Base-by-base conservation (phyloP, 495 filamentous ascomycete genomes). In the Clohesyomyces aquaticus region DNA sequence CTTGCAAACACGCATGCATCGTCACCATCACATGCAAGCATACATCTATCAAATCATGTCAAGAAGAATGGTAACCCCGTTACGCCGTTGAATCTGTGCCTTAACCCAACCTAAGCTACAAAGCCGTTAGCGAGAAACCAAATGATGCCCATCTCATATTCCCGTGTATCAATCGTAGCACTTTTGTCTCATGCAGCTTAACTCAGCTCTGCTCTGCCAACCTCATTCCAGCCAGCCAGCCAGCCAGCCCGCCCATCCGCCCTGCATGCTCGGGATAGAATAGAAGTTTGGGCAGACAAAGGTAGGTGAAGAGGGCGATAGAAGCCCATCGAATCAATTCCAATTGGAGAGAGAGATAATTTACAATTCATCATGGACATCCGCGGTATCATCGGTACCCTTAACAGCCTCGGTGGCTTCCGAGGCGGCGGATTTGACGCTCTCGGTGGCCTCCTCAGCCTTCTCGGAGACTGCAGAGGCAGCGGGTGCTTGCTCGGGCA, bases 341-440 rank as follows among this genome's bases (percentile, higher is more conserved):
- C 12, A 64, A 28, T 43, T n/a, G 38, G 26, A 41, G 49, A 41
- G 50, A 55, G 64, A 59, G 38, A 35, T 47, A 66, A 54, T 76
- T 78, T 85, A 90, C 77, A 90, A 79, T 76, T 90, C 87, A 67
- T 89, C 87, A 65, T 89, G 85, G 27, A 73, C 74, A 29, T 76
- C 72, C n/a, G 10, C 57, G 14, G 25, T 32, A 19, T 49, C 29
- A 9, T 38, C 57, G n/a, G 58, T 58, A 2, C 21, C 41, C 60
- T 65, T 66, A 2, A 29, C 65, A 16, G 61, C 59, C 48, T 77
- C 48, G 80, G 79, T 65, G 6, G 23, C 72, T 18, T 57, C 50
- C 58, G 32, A 38, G 32, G 32, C 32, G 6, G 32, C 32, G 32
- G 32, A 38, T 14, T 73, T 66, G 18, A 76, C 80, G 28, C 78